Conservation (phyloP, 2,329 filamentous ascomycete genomes). For the Colletotrichum theobromicola region DNA sequence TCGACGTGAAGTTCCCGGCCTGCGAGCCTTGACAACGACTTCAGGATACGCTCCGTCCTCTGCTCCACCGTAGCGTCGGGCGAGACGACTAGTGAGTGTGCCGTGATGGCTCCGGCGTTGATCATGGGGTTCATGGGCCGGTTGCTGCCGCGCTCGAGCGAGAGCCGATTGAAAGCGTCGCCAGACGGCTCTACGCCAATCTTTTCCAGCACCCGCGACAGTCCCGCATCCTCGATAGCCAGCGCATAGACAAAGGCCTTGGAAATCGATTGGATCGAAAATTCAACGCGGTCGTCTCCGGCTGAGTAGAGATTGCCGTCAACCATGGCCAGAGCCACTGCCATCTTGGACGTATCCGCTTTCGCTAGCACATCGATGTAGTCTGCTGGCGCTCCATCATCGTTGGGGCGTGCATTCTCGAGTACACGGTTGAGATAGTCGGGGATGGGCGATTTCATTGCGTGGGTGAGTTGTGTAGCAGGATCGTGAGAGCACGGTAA, state of each 20-base stretch:
- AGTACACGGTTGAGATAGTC: slow-evolving; percentile 37
- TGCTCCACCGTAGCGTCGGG: slow-evolving; percentile 37
- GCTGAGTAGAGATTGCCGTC: slow-evolving; percentile 43
- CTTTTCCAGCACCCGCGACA: slow-evolving; percentile 38
- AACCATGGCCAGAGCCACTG: slow-evolving; percentile 42
- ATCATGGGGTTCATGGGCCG: slow-evolving; percentile 41
- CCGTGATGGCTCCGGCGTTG: slow-evolving; percentile 38
- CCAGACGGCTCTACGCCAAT: slow-evolving; percentile 46
- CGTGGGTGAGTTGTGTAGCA: not conserved
- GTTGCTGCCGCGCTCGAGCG: slow-evolving; percentile 32
- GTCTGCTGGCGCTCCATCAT: slow-evolving; percentile 34
- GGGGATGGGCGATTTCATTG: slow-evolving; percentile 39
- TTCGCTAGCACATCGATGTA: slow-evolving; percentile 43
- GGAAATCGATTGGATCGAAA: slow-evolving; percentile 46
- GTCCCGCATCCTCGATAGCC: slow-evolving; percentile 41
- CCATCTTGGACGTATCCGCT: slow-evolving; percentile 43
- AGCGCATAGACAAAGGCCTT: slow-evolving; percentile 45
- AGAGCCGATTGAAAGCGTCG: slow-evolving; percentile 41
- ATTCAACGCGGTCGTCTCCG: slow-evolving; percentile 42
- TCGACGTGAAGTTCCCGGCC: slow-evolving; percentile 39
- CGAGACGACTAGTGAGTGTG: slow-evolving; percentile 34
- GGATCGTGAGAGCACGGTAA: not conserved
- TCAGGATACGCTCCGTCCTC: slow-evolving; percentile 39
- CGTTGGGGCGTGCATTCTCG: slow-evolving; percentile 33
- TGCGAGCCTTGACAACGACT: slow-evolving; percentile 36